These are phyloP conservation scores for Aspergillus bridgeri DNA, from an alignment of 495 filamentous ascomycete species.

Conservation along the genomic window DNA sequence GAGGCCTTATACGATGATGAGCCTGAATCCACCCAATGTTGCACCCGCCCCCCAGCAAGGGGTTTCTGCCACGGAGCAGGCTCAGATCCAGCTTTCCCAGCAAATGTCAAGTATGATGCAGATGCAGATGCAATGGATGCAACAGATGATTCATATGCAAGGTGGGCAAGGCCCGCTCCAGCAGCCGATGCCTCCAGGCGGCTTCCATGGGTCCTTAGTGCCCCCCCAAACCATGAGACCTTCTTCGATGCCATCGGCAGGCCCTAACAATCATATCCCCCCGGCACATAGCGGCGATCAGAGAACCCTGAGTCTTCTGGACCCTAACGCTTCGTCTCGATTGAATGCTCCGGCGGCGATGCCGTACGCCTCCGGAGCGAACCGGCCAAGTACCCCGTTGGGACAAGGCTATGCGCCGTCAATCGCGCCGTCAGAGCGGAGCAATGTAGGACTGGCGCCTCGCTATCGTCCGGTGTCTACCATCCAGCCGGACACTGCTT, in stretches of 20 bases:
- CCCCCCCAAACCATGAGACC: constrained; percentile 33
- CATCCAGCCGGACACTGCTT: constrained; percentile 31
- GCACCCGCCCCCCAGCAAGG: constrained; percentile 23
- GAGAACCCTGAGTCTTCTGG: constrained; percentile 79
- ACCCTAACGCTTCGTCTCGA: constrained; percentile 62
- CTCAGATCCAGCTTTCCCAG: constrained; percentile 78
- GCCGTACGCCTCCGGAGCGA: constrained; percentile 28
- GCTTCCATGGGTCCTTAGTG: constrained; percentile 13
- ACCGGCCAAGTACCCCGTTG: constrained; percentile 28
- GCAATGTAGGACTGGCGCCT: constrained; percentile 82
- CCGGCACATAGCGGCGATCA: constrained; percentile 29
- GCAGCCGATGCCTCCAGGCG: constrained; percentile 17
- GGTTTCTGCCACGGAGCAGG: constrained; percentile 62
- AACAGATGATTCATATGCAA: constrained; percentile 74
- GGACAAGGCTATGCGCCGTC: constrained; percentile 60
- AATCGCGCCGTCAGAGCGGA: constrained; percentile 91
- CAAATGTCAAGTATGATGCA: constrained; percentile 90
- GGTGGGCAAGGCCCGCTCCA: constrained; percentile 27
- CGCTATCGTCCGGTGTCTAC: constrained; percentile 89
- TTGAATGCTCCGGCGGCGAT: constrained; percentile 34
- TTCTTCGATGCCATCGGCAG: constrained; percentile 40
- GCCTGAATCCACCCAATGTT: constrained; percentile 38
- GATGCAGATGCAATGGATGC: constrained; percentile 87
- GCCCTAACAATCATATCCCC: constrained; percentile 18
- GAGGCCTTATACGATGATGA: constrained; percentile 48